These are phyloP conservation scores for Cladosporium sp. DNA, from an alignment of 2,329 filamentous ascomycete genomes.

Conservation along the genomic window DNA sequence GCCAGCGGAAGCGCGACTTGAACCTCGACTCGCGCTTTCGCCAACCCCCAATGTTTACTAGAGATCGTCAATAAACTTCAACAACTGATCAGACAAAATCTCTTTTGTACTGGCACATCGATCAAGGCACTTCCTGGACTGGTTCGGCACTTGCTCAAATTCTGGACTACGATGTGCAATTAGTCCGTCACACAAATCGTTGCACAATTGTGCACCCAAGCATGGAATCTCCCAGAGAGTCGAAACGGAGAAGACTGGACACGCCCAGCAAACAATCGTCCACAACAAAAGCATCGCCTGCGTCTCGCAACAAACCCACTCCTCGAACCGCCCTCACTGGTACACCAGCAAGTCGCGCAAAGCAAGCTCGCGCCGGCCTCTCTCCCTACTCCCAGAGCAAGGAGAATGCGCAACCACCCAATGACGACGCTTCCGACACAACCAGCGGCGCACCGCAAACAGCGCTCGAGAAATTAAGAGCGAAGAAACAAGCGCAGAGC, in stretches of 20 bases:
- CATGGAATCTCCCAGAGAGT: conserved; percentile 25
- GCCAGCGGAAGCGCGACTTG: too few species aligned
- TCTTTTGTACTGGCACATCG: too few species aligned
- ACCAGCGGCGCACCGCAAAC: conserved; percentile 11
- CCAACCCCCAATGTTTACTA: too few species aligned
- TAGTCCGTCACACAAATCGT: too few species aligned
- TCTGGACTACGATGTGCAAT: too few species aligned
- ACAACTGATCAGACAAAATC: too few species aligned
- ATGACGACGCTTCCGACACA: conserved; percentile 1
- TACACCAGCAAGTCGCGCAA: conserved; percentile 9
- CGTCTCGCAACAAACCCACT: conserved; percentile 12
- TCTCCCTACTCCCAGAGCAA: conserved; percentile 1
- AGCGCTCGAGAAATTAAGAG: conserved; percentile 9
- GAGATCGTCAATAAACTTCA: too few species aligned
- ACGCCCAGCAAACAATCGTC: conserved; percentile 13
- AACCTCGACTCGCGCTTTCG: too few species aligned
- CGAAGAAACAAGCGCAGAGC: conserved; percentile 1
- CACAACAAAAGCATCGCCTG: conserved; percentile 8
- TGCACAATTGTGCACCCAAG: neutral
- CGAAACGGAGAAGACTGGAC: conserved; percentile 30
- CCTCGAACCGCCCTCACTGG: neutral
- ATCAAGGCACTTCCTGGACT: too few species aligned
- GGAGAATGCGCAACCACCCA: conserved; percentile 13
- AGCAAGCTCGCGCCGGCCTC: conserved; percentile 6
- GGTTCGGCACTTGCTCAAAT: too few species aligned